Evolutionary conservation across 768 basidiomycete genomes (phyloP).

Genomic region (Leucocoprinus birnbaumii): DNA sequence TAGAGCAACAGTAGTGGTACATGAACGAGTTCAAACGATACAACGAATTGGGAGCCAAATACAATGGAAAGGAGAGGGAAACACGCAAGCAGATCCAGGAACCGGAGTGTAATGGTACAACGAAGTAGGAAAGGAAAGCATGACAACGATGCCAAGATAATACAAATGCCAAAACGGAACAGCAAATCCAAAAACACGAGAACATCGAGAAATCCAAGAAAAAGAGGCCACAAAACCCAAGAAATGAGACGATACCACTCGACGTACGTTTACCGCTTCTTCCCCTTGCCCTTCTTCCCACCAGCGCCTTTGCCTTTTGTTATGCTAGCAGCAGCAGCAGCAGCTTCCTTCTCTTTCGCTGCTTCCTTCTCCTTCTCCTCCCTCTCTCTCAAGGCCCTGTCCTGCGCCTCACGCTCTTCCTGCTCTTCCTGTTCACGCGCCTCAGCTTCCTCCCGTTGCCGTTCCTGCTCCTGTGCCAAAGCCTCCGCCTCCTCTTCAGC

Average conservation of each 20-base stretch:
- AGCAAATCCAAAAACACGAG: background rate
- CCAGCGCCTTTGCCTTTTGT: background rate
- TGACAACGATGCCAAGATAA: background rate
- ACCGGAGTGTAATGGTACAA: background rate
- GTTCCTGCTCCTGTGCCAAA: background rate
- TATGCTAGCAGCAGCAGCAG: background rate
- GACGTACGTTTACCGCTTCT: background rate
- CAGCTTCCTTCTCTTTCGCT: constrained; percentile 18
- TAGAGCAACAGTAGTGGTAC: no score
- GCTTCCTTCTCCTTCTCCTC: constrained; percentile 18
- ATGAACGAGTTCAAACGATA: no score
- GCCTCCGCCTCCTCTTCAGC: background rate
- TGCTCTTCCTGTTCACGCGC: background rate
- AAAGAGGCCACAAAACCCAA: background rate
- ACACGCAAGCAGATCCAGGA: background rate
- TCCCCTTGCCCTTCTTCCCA: constrained; percentile 11
- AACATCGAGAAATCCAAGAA: background rate
- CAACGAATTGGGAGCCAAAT: background rate
- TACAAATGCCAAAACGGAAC: background rate
- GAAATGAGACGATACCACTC: background rate
- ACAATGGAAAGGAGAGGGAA: background rate
- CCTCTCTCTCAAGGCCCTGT: constrained; percentile 5
- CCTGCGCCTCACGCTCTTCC: constrained; percentile 1
- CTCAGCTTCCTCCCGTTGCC: background rate
- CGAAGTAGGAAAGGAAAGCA: background rate